Conservation (phyloP, 2,329 filamentous ascomycete species). For the Aureobasidium subglaciale region DNA sequence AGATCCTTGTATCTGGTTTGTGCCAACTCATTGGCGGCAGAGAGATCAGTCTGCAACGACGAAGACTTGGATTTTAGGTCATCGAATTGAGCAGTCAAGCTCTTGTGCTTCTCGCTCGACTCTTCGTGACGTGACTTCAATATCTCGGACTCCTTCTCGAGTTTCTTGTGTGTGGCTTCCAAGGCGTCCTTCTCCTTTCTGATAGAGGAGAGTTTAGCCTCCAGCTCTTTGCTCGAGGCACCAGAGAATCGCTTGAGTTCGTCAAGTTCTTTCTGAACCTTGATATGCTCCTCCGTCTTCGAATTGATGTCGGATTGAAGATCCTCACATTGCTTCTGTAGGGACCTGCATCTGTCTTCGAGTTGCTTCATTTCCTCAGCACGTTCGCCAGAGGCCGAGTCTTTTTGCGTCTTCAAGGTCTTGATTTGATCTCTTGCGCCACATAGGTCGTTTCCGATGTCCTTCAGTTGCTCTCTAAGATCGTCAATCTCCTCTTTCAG, state of each 20-base stretch:
- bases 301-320: slow-evolving; percentile 29
- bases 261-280: slow-evolving; percentile 16
- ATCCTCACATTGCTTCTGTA: slow-evolving; percentile 60
- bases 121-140: slow-evolving; percentile 43
- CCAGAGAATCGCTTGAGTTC: slow-evolving; percentile 14
- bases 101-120: slow-evolving; percentile 46
- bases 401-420: slow-evolving; percentile 58
- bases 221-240: slow-evolving; percentile 53
- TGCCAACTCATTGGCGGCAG: slow-evolving; percentile 77
- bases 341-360: slow-evolving; percentile 22
- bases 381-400: slow-evolving; percentile 24
- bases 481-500: slow-evolving; percentile 80
- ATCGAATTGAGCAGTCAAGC: slow-evolving; percentile 59
- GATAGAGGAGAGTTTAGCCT: slow-evolving; percentile 34
- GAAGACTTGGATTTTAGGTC: slow-evolving; percentile 63
- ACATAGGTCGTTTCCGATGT: slow-evolving; percentile 76
- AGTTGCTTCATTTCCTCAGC: slow-evolving; percentile 25
- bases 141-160: slow-evolving; percentile 64
- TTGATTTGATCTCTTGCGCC: slow-evolving; percentile 71
- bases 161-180: slow-evolving; percentile 54
- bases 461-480: slow-evolving; percentile 69
- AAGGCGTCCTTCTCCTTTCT: slow-evolving; percentile 57
- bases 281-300: slow-evolving; percentile 16
- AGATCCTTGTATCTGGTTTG: slow-evolving; percentile 84
- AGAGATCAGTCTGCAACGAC: slow-evolving; percentile 72